Percentiles rank a stretch among this genome's conserved stretches.
Conservation (phyloP, 257 asterid species). For the Gentiana dahurica region DNA sequence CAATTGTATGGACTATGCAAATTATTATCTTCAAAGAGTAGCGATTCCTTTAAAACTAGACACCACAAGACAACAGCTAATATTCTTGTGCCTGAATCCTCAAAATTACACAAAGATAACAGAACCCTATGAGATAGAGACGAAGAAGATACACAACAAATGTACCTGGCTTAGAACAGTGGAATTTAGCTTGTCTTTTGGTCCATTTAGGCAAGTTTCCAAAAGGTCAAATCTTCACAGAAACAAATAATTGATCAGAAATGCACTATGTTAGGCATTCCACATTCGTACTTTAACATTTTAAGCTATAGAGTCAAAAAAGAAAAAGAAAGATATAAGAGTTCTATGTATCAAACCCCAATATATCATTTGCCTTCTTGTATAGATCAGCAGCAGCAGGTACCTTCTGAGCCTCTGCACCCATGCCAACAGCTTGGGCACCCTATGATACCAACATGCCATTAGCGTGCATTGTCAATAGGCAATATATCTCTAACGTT, state of each 20-base stretch:
- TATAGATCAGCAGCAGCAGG: slow-evolving; percentile 91
- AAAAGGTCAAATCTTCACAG: slow-evolving; percentile 66
- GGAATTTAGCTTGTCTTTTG: slow-evolving; percentile 89
- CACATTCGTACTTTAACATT: neutral
- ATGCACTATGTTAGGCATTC: neutral
- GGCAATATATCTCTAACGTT: no score
- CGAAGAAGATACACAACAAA: slow-evolving; percentile 1
- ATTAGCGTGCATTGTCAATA: neutral
- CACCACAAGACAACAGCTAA: no score
- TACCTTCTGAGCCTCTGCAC: slow-evolving; percentile 85
- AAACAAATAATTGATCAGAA: neutral
- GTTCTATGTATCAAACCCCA: slow-evolving; percentile 45
- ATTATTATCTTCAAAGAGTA: no score
- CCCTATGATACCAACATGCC: slow-evolving; percentile 47
- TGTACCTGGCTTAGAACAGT: slow-evolving; percentile 94
- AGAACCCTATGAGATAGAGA: slow-evolving; percentile 1
- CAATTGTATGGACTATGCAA: no score
- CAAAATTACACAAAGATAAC: no score
- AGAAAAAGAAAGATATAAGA: neutral
- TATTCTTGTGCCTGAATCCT: no score
- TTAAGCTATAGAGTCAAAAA: neutral
- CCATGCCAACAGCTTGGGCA: slow-evolving; percentile 98
- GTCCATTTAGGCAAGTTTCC: slow-evolving; percentile 87
- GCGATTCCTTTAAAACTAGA: no score
- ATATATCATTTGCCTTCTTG: slow-evolving; percentile 68